Evolutionary conservation across 2,329 filamentous ascomycete species (phyloP).

Genomic region (Helminthosporium solani): DNA sequence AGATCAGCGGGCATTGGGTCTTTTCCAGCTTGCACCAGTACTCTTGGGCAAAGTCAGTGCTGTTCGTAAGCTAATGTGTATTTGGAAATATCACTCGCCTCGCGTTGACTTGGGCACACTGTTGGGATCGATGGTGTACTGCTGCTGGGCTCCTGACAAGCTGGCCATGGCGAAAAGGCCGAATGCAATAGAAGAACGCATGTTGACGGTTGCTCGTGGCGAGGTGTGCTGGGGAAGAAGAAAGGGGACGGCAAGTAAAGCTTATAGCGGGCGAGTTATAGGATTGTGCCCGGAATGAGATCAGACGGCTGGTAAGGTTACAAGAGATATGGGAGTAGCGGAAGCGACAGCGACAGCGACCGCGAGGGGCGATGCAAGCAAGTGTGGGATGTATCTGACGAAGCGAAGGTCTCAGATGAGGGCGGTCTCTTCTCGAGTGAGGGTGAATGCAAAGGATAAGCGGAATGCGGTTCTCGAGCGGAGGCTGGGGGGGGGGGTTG

Average conservation of each 20-base stretch:
- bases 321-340: slow-evolving; percentile 2
- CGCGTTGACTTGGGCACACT: slow-evolving; percentile 56
- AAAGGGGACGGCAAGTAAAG: too few species aligned
- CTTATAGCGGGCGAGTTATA: neutral
- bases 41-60: slow-evolving; percentile 44
- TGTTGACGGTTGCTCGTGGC: slow-evolving; percentile 36
- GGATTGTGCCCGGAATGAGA: slow-evolving; percentile 9
- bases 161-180: slow-evolving; percentile 54
- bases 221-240: neutral
- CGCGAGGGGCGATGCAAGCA: neutral
- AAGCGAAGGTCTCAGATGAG: slow-evolving; percentile 1
- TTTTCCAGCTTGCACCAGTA: slow-evolving; percentile 66
- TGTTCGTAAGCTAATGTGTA: neutral
- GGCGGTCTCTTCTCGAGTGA: slow-evolving; percentile 25
- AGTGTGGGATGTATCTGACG: slow-evolving; percentile 1
- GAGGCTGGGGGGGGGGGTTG: neutral
- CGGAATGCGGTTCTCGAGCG: slow-evolving; percentile 3
- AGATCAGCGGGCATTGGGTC: slow-evolving; percentile 70
- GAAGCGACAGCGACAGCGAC: slow-evolving; percentile 8
- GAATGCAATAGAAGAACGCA: slow-evolving; percentile 55
- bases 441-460: slow-evolving; percentile 21
- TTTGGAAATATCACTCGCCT: slow-evolving; percentile 48
- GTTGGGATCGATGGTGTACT: slow-evolving; percentile 62
- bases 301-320: slow-evolving; percentile 10
- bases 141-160: slow-evolving; percentile 51